Evolutionary conservation across 805 yeast species (phyloP).

Genomic region (Ogataea wickerhamii): DNA sequence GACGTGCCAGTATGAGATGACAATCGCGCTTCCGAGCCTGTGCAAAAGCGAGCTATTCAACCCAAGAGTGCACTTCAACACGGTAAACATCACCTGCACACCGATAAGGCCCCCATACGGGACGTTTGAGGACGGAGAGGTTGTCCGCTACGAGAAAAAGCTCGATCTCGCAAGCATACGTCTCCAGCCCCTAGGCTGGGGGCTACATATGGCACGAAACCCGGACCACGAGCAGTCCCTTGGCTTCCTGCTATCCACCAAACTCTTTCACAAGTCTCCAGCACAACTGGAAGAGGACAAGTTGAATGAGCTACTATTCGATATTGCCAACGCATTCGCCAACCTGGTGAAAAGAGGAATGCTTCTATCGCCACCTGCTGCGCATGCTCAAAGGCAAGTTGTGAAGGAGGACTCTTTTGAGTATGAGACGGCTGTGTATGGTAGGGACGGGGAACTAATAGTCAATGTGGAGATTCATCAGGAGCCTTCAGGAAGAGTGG

Average conservation of each 20-base stretch:
- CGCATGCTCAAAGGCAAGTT: conserved; percentile 1
- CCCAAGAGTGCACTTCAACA: conserved; percentile 8
- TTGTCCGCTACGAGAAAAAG: conserved; percentile 1
- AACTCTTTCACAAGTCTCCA: not conserved
- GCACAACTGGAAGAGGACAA: not conserved
- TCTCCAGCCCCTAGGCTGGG: conserved; percentile 18
- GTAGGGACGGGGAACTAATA: conserved; percentile 11
- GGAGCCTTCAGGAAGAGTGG: conserved; percentile 3
- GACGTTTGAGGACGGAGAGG: not conserved
- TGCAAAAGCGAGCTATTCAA: conserved; percentile 22
- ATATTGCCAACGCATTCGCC: conserved; percentile 8
- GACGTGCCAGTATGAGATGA: conserved; percentile 31
- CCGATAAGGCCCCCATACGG: conserved; percentile 8
- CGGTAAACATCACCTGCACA: conserved; percentile 20
- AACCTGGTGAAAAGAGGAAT: not conserved
- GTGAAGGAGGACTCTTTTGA: conserved; percentile 8
- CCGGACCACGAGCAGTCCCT: conserved; percentile 1
- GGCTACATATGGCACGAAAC: conserved; percentile 13
- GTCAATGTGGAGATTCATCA: conserved; percentile 14
- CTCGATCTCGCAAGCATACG: conserved; percentile 3
- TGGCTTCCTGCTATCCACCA: conserved; percentile 9
- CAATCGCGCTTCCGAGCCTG: conserved; percentile 21
- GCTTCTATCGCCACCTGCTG: not conserved
- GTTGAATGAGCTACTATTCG: conserved; percentile 5
- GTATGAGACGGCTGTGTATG: conserved; percentile 13